These are phyloP conservation scores for Marasmius oreades DNA, from an alignment of 1,284 basidiomycete species.

Conservation along the genomic window DNA sequence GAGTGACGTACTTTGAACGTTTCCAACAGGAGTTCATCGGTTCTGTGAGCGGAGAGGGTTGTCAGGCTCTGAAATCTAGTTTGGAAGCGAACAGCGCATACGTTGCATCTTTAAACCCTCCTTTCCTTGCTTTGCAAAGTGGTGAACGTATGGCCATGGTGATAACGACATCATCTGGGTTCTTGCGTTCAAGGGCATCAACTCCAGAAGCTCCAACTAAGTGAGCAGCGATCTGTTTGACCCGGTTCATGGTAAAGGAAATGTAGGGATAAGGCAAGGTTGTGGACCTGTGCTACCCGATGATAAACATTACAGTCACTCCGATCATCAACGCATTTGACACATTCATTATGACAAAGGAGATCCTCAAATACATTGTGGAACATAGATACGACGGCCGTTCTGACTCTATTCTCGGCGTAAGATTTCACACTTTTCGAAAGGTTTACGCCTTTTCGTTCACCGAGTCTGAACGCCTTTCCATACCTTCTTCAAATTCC, in stretches of 20 bases:
- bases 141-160: conserved; percentile 77
- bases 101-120: conserved; percentile 78
- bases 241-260: conserved; percentile 43
- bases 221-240: conserved; percentile 65
- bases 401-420: too few species aligned
- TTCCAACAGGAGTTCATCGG: conserved; percentile 73
- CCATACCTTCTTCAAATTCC: neutral
- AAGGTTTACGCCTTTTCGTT: neutral
- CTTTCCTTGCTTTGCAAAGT: conserved; percentile 74
- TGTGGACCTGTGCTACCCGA: too few species aligned
- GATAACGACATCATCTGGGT: conserved; percentile 74
- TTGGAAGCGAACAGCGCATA: conserved; percentile 23
- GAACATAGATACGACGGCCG: too few species aligned
- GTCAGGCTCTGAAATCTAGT: neutral
- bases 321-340: too few species aligned
- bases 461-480: neutral
- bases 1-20: conserved; percentile 60
- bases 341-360: too few species aligned
- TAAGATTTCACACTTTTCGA: neutral
- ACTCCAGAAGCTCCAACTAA: conserved; percentile 42
- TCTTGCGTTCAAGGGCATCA: conserved; percentile 50
- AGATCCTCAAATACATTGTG: too few species aligned
- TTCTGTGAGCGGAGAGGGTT: conserved; percentile 37
- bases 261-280: neutral
- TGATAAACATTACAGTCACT: too few species aligned